Evolutionary conservation across 2,329 filamentous ascomycete species (phyloP).

Genomic region (Sporothrix pallida): DNA sequence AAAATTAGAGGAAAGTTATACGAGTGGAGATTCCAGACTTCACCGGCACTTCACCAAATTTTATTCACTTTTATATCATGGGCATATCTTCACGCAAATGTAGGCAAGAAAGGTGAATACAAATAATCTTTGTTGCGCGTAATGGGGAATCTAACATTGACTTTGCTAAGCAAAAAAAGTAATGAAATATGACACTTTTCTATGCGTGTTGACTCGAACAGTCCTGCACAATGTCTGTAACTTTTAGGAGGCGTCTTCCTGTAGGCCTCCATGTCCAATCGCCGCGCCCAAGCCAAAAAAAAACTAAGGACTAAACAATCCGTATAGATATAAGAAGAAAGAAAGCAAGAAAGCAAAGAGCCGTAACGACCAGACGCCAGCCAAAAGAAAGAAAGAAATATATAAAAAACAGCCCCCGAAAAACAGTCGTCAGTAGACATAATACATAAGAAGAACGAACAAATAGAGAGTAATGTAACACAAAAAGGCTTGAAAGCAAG

Average conservation of each 20-base stretch:
- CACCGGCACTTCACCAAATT: too few species aligned
- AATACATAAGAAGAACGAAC: slow-evolving; percentile 22
- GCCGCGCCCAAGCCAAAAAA: slow-evolving; percentile 1
- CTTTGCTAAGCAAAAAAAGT: slow-evolving; percentile 42
- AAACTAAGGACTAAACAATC: not conserved
- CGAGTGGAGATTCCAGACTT: not conserved
- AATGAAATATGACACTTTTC: too few species aligned
- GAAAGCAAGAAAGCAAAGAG: not conserved
- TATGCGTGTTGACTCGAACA: too few species aligned
- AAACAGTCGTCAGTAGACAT: slow-evolving; percentile 21
- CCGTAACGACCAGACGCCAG: slow-evolving; percentile 10
- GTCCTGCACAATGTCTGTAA: not conserved
- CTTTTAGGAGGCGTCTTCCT: too few species aligned
- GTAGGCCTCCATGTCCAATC: not conserved
- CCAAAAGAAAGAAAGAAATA: not conserved
- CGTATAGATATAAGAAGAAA: not conserved
- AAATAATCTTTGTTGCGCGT: not conserved
- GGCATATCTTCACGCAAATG: too few species aligned
- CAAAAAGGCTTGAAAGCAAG: not conserved
- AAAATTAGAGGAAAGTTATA: not conserved
- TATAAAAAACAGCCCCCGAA: not conserved
- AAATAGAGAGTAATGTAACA: not conserved
- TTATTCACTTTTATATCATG: too few species aligned
- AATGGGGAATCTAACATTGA: slow-evolving; percentile 16
- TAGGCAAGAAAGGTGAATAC: too few species aligned